A percentile compares a stretch with the other conserved stretches of the same genome.
Conservation (phyloP, 2,329 filamentous ascomycete species). For the Leptographium galeiforme region DNA sequence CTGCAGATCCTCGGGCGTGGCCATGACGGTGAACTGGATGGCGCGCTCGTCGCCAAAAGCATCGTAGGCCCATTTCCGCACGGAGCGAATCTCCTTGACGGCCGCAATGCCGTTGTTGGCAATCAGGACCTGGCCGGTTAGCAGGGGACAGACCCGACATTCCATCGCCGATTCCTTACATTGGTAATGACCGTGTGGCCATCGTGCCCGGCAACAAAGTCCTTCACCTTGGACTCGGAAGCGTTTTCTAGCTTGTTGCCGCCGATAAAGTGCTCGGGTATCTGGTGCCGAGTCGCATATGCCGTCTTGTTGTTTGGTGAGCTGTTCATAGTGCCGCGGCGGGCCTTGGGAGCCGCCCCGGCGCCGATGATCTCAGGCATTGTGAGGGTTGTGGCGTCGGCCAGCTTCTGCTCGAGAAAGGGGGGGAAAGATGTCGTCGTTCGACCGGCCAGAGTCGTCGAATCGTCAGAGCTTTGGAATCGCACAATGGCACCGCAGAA, state of each 20-base stretch:
- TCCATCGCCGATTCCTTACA: constrained; percentile 38
- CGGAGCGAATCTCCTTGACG: constrained; percentile 97
- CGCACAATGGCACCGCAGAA: too few relatives aligned
- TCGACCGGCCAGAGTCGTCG: too few relatives aligned
- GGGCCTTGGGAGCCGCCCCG: constrained; percentile 17
- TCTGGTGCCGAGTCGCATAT: constrained; percentile 67
- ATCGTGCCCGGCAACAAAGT: constrained; percentile 80
- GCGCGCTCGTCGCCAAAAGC: constrained; percentile 96
- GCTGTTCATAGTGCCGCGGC: constrained; percentile 20
- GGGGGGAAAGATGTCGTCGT: background rate
- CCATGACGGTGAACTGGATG: constrained; percentile 99
- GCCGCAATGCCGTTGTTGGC: constrained; percentile 99
- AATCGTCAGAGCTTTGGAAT: too few relatives aligned
- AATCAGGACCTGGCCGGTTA: constrained; percentile 64
- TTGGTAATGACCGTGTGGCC: constrained; percentile 98
- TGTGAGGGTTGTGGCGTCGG: constrained; percentile 9
- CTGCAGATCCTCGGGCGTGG: constrained; percentile 90
- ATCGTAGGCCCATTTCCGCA: constrained; percentile 99
- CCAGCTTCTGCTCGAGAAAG: background rate
- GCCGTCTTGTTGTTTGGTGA: constrained; percentile 47
- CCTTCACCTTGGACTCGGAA: constrained; percentile 76
- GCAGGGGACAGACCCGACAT: background rate
- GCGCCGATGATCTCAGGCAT: constrained; percentile 36
- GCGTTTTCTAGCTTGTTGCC: constrained; percentile 80
- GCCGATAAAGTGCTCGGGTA: constrained; percentile 92